These are phyloP conservation scores for Pisolithus sp. DNA, from an alignment of 768 basidiomycete species.

Conservation along the genomic window DNA sequence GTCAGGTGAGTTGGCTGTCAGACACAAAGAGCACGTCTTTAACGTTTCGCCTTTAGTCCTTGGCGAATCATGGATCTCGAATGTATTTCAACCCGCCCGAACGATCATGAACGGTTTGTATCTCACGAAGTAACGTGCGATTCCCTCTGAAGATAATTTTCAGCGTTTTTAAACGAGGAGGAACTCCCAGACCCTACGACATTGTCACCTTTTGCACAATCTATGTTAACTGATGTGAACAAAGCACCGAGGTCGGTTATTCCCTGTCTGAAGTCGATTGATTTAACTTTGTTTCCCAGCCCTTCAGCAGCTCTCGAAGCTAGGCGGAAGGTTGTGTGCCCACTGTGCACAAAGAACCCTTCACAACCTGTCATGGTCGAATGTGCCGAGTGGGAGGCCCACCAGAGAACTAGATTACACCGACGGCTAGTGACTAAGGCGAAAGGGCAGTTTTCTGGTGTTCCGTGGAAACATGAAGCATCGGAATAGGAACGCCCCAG, in stretches of 20 bases:
- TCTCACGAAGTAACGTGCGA: not conserved
- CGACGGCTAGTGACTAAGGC: constrained; percentile 36
- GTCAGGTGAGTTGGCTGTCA: constrained; percentile 38
- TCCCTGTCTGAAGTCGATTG: not conserved
- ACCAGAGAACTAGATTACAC: constrained; percentile 51
- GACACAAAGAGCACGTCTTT: not conserved
- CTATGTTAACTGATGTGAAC: constrained; percentile 40
- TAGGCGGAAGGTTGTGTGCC: constrained; percentile 53
- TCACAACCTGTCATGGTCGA: constrained; percentile 59
- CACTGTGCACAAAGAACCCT: constrained; percentile 52
- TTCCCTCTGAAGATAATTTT: not conserved
- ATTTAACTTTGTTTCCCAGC: constrained; percentile 29
- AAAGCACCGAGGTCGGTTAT: constrained; percentile 42
- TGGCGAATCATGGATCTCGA: constrained; percentile 50
- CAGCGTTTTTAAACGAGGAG: constrained; percentile 52
- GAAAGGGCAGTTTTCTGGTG: not conserved
- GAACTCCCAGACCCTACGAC: constrained; percentile 50
- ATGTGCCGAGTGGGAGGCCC: constrained; percentile 46
- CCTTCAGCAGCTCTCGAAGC: constrained; percentile 50
- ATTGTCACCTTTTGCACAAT: constrained; percentile 49
- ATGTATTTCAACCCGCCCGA: constrained; percentile 48
- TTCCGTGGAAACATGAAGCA: not conserved
- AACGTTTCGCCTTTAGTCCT: constrained; percentile 32
- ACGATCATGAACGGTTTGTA: constrained; percentile 42
- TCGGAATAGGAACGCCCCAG: not conserved